Percentiles rank a stretch among this genome's conserved stretches.
phyloP scores from a whole-genome alignment of 768 basidiomycete species.

The Macrolepiota fuliginosa region DNA sequence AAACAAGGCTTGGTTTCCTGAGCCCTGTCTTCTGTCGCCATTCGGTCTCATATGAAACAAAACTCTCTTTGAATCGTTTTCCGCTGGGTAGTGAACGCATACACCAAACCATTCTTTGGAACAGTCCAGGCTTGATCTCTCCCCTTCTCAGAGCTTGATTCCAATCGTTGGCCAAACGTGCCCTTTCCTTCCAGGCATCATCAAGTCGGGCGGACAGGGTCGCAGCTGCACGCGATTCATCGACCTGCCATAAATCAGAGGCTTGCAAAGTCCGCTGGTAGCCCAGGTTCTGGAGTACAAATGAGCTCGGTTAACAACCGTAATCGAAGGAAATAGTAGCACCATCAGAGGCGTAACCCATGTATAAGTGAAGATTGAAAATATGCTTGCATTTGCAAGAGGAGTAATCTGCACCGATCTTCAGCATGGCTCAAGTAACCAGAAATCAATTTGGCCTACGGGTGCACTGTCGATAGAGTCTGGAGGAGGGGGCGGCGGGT shows the following conservation, averaged over 20 bases:
- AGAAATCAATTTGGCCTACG: slow-evolving; percentile 22
- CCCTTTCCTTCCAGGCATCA: slow-evolving; percentile 49
- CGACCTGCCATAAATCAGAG: slow-evolving; percentile 72
- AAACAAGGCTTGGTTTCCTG: slow-evolving; percentile 50
- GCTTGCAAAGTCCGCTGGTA: slow-evolving; percentile 74
- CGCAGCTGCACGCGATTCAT: slow-evolving; percentile 45
- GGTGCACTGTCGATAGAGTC: slow-evolving; percentile 53
- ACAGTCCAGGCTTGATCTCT: slow-evolving; percentile 37
- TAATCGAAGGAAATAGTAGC: background rate
- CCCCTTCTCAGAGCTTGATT: slow-evolving; percentile 48
- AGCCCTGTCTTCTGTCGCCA: slow-evolving; percentile 47
- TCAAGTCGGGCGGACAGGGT: slow-evolving; percentile 53
- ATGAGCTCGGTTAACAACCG: background rate
- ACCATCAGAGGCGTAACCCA: slow-evolving; percentile 68
- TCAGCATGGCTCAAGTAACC: background rate
- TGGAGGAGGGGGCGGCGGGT: slow-evolving; percentile 57
- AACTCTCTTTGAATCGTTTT: slow-evolving; percentile 23
- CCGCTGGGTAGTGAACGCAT: slow-evolving; percentile 28
- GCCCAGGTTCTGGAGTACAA: slow-evolving; percentile 43
- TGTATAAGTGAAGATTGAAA: slow-evolving; percentile 59
- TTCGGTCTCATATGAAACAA: slow-evolving; percentile 29
- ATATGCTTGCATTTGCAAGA: slow-evolving; percentile 50
- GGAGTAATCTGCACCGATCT: slow-evolving; percentile 45
- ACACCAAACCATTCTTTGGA: slow-evolving; percentile 39
- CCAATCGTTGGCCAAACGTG: slow-evolving; percentile 50